These are phyloP conservation scores for Pseudopyrenochaeta lycopersici DNA, from an alignment of 2,329 filamentous ascomycete genomes.

Conservation along the genomic window DNA sequence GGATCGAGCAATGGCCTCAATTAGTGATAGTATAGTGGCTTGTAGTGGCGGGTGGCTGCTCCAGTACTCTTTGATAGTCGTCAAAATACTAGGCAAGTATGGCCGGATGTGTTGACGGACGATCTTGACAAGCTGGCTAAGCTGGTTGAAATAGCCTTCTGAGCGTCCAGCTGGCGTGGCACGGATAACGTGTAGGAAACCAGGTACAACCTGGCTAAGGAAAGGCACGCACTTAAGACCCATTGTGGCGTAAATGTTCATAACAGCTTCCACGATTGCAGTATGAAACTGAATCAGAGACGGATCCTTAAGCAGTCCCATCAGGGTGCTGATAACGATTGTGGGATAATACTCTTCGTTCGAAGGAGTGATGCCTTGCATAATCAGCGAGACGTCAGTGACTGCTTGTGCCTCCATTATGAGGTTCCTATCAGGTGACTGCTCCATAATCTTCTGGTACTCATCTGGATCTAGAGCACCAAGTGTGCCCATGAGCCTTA, in stretches of 20 bases:
- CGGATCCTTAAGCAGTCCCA: constrained; percentile 89
- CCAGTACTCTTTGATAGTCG: constrained; percentile 91
- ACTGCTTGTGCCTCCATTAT: constrained; percentile 72
- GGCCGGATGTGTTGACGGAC: constrained; percentile 96
- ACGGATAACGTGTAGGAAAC: constrained; percentile 88
- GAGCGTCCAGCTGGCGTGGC: constrained; percentile 79
- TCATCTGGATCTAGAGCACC: constrained; percentile 96
- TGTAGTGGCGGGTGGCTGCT: constrained; percentile 80
- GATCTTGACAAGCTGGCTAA: constrained; percentile 91
- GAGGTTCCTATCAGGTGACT: constrained; percentile 81
- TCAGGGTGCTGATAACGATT: constrained; percentile 93
- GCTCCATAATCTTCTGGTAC: constrained; percentile 92
- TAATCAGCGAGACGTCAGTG: constrained; percentile 96
- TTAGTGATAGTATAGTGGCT: constrained; percentile 87
- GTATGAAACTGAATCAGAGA: constrained; percentile 92
- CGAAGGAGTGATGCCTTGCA: constrained; percentile 94
- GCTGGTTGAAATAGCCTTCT: constrained; percentile 97
- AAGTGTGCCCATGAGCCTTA: constrained; percentile 94
- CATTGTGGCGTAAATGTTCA: constrained; percentile 97
- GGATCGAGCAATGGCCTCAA: constrained; percentile 92
- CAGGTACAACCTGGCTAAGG: constrained; percentile 91
- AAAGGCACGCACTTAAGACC: constrained; percentile 97
- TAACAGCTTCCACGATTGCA: constrained; percentile 94
- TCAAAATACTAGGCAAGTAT: constrained; percentile 85
- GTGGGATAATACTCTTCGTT: constrained; percentile 99